Percentiles rank a stretch among this genome's conserved stretches.
These are phyloP conservation scores for Globisporangium carolinianum DNA, from an alignment of 352 stramenopile species.

Conservation along the genomic window DNA sequence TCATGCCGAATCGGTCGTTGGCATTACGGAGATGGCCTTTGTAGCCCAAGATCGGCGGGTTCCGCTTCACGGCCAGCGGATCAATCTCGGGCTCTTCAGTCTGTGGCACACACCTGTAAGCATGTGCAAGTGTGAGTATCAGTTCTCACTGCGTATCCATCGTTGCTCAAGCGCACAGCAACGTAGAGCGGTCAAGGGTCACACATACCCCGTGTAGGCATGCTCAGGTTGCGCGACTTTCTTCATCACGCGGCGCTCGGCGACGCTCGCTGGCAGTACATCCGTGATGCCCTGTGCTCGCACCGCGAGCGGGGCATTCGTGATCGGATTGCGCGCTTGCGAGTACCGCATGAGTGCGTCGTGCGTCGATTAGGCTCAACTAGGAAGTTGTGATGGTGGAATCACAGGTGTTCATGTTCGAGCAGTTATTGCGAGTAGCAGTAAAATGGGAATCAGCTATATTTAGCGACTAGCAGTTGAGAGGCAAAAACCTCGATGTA, in stretches of 20 bases:
- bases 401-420: too few species aligned
- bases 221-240: constrained; percentile 62
- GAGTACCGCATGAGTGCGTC: background rate
- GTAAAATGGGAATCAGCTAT: too few species aligned
- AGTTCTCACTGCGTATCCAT: background rate
- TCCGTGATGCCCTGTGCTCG: constrained; percentile 15
- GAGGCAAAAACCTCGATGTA: too few species aligned
- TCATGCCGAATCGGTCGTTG: constrained; percentile 55
- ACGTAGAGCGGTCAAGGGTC: background rate
- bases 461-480: too few species aligned
- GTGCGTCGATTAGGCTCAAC: too few species aligned
- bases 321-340: constrained; percentile 13
- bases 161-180: constrained; percentile 11
- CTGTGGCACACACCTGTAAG: constrained; percentile 20
- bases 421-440: too few species aligned
- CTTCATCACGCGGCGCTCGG: constrained; percentile 58
- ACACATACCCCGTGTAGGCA: constrained; percentile 51
- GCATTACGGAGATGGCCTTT: constrained; percentile 47
- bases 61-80: constrained; percentile 12
- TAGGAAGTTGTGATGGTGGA: too few species aligned
- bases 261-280: constrained; percentile 27
- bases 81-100: constrained; percentile 15
- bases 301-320: constrained; percentile 2
- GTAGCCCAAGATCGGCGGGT: constrained; percentile 55
- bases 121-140: background rate